Evolutionary conservation across 768 basidiomycete species (phyloP), one percentile per base, ranked within the genome.

Genomic region (Saitozyma sp.): DNA sequence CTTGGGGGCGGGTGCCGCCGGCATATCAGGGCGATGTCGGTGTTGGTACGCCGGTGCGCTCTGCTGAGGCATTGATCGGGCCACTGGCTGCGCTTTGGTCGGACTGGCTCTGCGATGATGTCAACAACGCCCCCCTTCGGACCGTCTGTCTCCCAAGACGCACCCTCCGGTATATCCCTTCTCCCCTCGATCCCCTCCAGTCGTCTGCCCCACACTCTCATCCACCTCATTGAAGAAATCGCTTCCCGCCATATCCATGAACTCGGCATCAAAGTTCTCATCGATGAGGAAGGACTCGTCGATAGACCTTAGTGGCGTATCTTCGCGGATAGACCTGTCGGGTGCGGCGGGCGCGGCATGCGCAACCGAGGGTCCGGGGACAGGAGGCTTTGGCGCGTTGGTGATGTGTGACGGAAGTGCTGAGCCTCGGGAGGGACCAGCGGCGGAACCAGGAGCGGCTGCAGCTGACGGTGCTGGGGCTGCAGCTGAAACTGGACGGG

Each of bases 211-310:
- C 7, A 52, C 19, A 38, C 51, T 52, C 11, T 52, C 51, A 29
- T 52, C 51, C 51, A 52, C 13, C 13, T 19, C 51, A 13, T 17
- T 19, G 13, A 48, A 54, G n/a, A 55, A 55, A 39, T 29, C 61
- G 50, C 6, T 62, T 54, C 45, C n/a, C 45, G 45, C 45, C 45
- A 67, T 55, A 54, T 67, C 67, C 46, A 70, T 14, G 49, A 75
- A 75, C 40, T 75, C 74, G 8, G 66, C 64, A 63, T 75, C 74
- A 38, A 69, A 65, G 17, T 58, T 59, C 49, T 75, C 74, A n/a
- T 67, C 67, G 59, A 71, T 59, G 56, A 41, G 45, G 5, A 53
- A n/a, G 17, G 17, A 43, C 11, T 73, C 72, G 38, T 70, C 49
- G 17, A 74, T 46, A 6, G 64, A 64, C 49, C 63, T 50, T 42